Conservation (phyloP, 495 filamentous ascomycete species). For the Aspergillus cristatus region DNA sequence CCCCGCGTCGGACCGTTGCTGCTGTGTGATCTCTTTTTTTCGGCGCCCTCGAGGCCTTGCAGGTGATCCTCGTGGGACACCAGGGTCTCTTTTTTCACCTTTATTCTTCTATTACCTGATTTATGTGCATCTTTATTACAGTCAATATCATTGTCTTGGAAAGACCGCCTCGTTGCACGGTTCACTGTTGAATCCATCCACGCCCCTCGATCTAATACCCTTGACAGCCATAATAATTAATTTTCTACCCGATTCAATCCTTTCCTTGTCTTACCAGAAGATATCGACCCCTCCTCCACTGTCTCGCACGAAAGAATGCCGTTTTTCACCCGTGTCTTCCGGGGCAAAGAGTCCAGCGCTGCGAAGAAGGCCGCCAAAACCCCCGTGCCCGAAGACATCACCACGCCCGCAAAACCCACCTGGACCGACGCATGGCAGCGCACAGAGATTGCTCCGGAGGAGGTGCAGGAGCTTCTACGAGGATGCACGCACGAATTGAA, state of each 20-base stretch:
- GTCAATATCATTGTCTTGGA: too few species aligned
- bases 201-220: constrained; percentile 3
- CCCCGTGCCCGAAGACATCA: constrained; percentile 29
- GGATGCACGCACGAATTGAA: constrained; percentile 88
- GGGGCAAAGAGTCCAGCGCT: constrained; percentile 53
- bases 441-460: constrained; percentile 77
- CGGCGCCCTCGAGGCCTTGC: too few species aligned
- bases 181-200: constrained; percentile 6
- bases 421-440: constrained; percentile 89
- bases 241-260: constrained; percentile 1
- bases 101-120: constrained; percentile 1
- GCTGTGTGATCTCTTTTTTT: too few species aligned
- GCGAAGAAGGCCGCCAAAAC: constrained; percentile 52
- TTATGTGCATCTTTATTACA: constrained; percentile 7
- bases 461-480: constrained; percentile 77
- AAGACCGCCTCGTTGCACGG: constrained; percentile 2
- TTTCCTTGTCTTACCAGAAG: constrained; percentile 6
- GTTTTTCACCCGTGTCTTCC: constrained; percentile 66
- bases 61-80: too few species aligned
- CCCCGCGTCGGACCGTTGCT: too few species aligned
- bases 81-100: constrained; percentile 1
- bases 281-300: constrained; percentile 4
- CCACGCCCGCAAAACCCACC: constrained; percentile 54
- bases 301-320: constrained; percentile 34
- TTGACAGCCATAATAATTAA: too few species aligned